Evolutionary conservation across 805 yeast genomes (phyloP).

Genomic region (Candida yuanshanica): DNA sequence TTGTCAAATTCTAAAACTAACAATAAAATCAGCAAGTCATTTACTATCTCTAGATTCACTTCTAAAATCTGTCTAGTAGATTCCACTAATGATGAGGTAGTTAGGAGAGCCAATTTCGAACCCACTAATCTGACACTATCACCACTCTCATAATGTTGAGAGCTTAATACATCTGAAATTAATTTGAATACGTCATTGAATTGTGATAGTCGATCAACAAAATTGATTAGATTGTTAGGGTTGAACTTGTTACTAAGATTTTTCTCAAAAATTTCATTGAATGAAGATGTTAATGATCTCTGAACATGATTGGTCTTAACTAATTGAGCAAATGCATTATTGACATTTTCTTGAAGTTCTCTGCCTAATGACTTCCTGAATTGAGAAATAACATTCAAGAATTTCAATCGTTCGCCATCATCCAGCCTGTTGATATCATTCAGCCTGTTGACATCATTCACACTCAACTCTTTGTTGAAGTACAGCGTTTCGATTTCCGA

Average conservation of each 20-base stretch:
- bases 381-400: slow-evolving; percentile 29
- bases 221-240: slow-evolving; percentile 28
- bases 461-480: slow-evolving; percentile 22
- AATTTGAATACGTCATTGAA: slow-evolving; percentile 31
- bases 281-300: slow-evolving; percentile 28
- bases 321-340: slow-evolving; percentile 24
- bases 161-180: slow-evolving; percentile 33
- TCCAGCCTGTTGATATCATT: neutral
- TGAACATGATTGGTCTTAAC: slow-evolving; percentile 9
- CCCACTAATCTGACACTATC: slow-evolving; percentile 3
- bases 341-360: slow-evolving; percentile 29
- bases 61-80: slow-evolving; percentile 25
- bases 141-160: slow-evolving; percentile 13
- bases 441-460: slow-evolving; percentile 7
- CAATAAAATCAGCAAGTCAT: slow-evolving; percentile 29
- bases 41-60: slow-evolving; percentile 26
- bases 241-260: slow-evolving; percentile 37
- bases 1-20: slow-evolving; percentile 34
- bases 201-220: slow-evolving; percentile 36
- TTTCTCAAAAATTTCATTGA: slow-evolving; percentile 34
- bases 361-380: slow-evolving; percentile 37
- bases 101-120: slow-evolving; percentile 20
- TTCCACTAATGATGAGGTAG: slow-evolving; percentile 21
- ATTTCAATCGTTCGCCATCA: slow-evolving; percentile 22
- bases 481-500: slow-evolving; percentile 29